Conservation (phyloP, 2,329 filamentous ascomycete genomes). For the Diaporthe amygdali region DNA sequence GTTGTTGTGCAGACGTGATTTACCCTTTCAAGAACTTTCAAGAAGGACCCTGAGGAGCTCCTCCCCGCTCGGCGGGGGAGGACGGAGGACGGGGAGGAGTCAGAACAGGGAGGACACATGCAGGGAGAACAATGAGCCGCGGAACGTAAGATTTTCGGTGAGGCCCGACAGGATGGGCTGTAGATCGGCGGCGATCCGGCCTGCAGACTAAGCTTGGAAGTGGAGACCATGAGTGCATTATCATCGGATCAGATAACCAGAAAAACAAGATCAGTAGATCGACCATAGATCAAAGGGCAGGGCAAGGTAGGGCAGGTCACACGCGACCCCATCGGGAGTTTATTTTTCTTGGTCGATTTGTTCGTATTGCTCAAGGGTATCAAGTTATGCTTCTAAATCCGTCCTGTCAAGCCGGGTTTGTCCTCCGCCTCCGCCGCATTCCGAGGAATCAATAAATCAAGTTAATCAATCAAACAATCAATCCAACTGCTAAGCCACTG, state of each 20-base stretch:
- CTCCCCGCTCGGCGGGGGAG: not conserved
- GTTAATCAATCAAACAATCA: not conserved
- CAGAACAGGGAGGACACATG: not conserved
- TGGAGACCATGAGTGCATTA: conserved; percentile 2
- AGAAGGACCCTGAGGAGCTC: not conserved
- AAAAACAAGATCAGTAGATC: conserved; percentile 7
- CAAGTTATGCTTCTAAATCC: conserved; percentile 20
- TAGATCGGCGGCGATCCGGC: conserved; percentile 4
- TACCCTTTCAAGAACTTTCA: not conserved
- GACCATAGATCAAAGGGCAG: not conserved
- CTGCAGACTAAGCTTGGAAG: conserved; percentile 13
- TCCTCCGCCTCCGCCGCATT: not conserved
- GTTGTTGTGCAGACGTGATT: not conserved
- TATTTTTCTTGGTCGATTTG: not conserved
- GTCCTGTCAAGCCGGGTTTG: conserved; percentile 3
- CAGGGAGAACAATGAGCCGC: conserved; percentile 4
- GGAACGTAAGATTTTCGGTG: conserved; percentile 24
- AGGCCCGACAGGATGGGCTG: conserved; percentile 17
- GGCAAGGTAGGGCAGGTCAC: not conserved
- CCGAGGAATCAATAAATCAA: not conserved
- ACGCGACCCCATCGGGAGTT: not conserved
- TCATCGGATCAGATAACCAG: conserved; percentile 11
- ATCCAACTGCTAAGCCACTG: not conserved
- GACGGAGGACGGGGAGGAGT: not conserved
- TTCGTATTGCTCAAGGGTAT: conserved; percentile 19